Evolutionary conservation across 108 stramenopile species (phyloP), one percentile per base, ranked within the genome.

Genomic region (Nitzschia sp.): DNA sequence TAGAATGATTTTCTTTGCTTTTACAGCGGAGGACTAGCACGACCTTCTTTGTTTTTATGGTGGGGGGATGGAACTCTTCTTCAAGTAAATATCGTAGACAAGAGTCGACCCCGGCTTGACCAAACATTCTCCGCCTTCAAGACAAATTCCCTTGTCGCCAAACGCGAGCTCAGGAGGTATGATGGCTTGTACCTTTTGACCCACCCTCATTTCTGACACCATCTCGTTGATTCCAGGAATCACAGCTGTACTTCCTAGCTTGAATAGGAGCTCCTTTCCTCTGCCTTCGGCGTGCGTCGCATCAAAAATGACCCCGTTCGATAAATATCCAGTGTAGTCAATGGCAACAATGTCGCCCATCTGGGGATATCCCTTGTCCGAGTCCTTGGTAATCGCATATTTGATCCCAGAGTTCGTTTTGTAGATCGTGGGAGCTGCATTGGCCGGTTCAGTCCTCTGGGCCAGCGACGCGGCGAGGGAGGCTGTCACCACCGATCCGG

Each of bases 121-220:
- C 30, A 94, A 79, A 47, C 93, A 94, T 59, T 94, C 93, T 29
- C 84, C 89, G 32, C 81, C 76, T 19, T 91, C 89, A n/a, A 94
- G 65, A 58, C 93, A 94, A 26, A 94, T 77, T 56, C 93, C 93
- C 64, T 92, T 87, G 17, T 86, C 85, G 19, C 87, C 90, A 54
- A 90, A 94, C 0, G 89, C 90, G 27, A 88, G 61, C n/a, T 64
- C 46, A 1, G 93, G 84, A 18, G 93, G 93, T 67, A 94, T 90
- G 46, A 94, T 94, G n/a, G 85, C 88, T 54, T 94, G 93, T 0
- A 91, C 90, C 63, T 94, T 91, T 59, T 89, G 82, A 23, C 93
- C 90, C 18, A 93, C 93, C 21, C 71, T 81, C 90, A 94, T 89
- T 11, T 77, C 68, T 0, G 76, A 60, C 30, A 94, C 86, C 72